Conservation (phyloP, 2,329 filamentous ascomycete genomes). For the Fusarium brevicatenulatum region DNA sequence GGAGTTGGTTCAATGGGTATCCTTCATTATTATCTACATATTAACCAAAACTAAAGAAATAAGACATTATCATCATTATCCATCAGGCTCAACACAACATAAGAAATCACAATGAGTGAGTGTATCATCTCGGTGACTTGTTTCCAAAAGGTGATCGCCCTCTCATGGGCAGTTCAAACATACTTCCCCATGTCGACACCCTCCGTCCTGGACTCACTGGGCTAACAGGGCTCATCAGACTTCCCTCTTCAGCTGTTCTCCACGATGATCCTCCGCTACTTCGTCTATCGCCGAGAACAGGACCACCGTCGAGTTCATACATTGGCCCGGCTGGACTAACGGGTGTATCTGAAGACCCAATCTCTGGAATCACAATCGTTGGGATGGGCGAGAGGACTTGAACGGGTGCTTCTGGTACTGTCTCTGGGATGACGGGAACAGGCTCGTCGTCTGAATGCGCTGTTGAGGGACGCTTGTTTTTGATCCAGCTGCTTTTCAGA, state of each 20-base stretch:
- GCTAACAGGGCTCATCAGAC: not conserved
- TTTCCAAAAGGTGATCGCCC: not conserved
- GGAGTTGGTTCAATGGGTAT: constrained; percentile 18
- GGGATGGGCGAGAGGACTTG: constrained; percentile 1
- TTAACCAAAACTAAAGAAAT: constrained; percentile 3
- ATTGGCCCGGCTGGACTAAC: not conserved
- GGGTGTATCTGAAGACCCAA: constrained; percentile 14
- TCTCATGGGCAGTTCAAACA: constrained; percentile 15
- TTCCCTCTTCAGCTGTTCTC: not conserved
- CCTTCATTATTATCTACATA: constrained; percentile 6
- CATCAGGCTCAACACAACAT: not conserved
- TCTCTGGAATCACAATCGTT: not conserved
- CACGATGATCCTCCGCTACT: constrained; percentile 30
- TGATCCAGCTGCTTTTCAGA: constrained; percentile 44
- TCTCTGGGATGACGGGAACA: not conserved
- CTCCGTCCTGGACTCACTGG: constrained; percentile 23
- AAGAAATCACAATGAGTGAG: not conserved
- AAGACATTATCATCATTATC: constrained; percentile 30
- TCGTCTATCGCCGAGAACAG: not conserved
- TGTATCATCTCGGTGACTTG: not conserved
- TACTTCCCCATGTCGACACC: constrained; percentile 4
- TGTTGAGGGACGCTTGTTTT: constrained; percentile 24
- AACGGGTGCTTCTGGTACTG: not conserved
- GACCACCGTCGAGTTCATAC: not conserved
- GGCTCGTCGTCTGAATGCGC: not conserved